These are phyloP conservation scores for Globisporangium cylindrosporum DNA, from an alignment of 352 stramenopile genomes.

Conservation along the genomic window DNA sequence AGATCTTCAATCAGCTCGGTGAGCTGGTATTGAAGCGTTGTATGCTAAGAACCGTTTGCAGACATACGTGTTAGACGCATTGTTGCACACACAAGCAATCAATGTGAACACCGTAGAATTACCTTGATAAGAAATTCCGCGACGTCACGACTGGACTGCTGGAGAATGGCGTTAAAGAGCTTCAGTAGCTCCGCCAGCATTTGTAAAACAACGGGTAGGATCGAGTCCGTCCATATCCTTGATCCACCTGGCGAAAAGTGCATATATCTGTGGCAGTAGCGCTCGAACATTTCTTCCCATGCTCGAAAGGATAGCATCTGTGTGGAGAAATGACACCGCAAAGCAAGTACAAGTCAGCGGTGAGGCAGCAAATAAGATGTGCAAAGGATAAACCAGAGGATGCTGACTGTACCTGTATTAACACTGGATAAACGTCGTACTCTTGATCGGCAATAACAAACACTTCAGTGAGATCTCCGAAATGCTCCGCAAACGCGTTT, in stretches of 20 bases:
- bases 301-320: slow-evolving; percentile 42
- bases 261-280: slow-evolving; percentile 29
- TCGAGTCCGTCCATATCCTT: slow-evolving; percentile 25
- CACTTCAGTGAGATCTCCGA: slow-evolving; percentile 30
- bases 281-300: slow-evolving; percentile 32
- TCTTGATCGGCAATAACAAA: slow-evolving; percentile 27
- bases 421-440: slow-evolving; percentile 29
- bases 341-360: neutral
- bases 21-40: slow-evolving; percentile 36
- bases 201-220: slow-evolving; percentile 41
- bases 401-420: slow-evolving; percentile 34
- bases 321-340: neutral
- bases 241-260: slow-evolving; percentile 18
- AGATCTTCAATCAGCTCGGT: slow-evolving; percentile 37
- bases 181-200: slow-evolving; percentile 33
- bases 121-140: slow-evolving; percentile 34
- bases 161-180: slow-evolving; percentile 35
- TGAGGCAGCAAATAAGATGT: neutral
- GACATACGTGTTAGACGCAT: neutral
- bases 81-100: neutral
- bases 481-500: slow-evolving; percentile 19
- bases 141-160: slow-evolving; percentile 18
- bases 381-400: neutral
- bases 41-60: slow-evolving; percentile 29
- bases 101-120: neutral